A percentile compares a stretch with the other conserved stretches of the same genome.
These are phyloP conservation scores for Fraxinus sp. DNA, from an alignment of 305 asterid species.

Conservation along the genomic window DNA sequence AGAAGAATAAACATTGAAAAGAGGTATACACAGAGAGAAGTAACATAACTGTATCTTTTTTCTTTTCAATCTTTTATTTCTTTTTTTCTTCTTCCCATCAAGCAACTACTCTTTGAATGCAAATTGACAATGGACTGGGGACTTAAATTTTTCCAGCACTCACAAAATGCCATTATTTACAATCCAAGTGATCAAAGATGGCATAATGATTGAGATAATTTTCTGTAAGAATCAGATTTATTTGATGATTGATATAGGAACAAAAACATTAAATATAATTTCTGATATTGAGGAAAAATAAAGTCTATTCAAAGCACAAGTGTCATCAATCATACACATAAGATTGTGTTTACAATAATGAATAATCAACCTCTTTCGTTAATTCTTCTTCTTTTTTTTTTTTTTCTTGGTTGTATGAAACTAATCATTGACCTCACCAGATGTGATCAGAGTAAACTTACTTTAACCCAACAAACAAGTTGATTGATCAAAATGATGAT, in stretches of 20 bases:
- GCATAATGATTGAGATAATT: neutral
- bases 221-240: neutral
- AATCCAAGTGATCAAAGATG: neutral
- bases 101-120: neutral
- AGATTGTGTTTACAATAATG: neutral
- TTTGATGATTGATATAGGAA: slow-evolving; percentile 6
- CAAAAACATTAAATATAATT: neutral
- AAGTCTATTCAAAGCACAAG: neutral
- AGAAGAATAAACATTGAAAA: neutral
- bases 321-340: neutral
- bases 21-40: neutral
- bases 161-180: neutral
- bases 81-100: neutral
- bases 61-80: neutral
- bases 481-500: neutral
- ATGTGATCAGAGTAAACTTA: neutral
- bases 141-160: neutral
- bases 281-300: neutral
- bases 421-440: neutral
- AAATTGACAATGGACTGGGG: neutral
- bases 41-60: neutral
- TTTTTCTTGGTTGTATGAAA: neutral
- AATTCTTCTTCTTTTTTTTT: neutral
- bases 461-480: neutral
- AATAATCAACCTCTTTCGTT: neutral